Base-by-base conservation (phyloP, 2,329 filamentous ascomycete species). In the Aspergillus luchuensis region DNA sequence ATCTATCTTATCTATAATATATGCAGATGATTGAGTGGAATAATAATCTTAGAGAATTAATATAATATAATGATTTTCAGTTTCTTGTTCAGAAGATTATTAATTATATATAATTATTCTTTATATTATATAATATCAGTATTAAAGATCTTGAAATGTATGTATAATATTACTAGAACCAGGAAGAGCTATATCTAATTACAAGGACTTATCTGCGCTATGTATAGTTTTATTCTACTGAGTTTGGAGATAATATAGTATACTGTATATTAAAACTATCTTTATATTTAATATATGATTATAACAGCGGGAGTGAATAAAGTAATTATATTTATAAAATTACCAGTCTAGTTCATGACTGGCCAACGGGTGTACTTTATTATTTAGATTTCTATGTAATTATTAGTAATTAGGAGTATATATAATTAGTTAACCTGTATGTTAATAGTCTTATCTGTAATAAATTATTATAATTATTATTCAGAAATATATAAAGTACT, bases 21-120 rank as follows among this genome's bases (percentile, higher is more conserved):
- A 68, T 72, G 65, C 70, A 74, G 56, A 59, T 49, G 15, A 60
- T 70, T 10, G 47, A 21, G 5, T 73, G 71, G 70, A 61, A 71
- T 19, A 47, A 39, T 11, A 39, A 58, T 8, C 58, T 71, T 1
- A 57, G 62, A 8, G 19, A 61, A 17, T 25, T 67, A 4, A 38
- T 62, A 15, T 69, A 73, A 38, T 62, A 69, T 56, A 61, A 63
- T 38, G 61, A 60, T 17, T 71, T 67, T 49, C 39, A 38, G 25
- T n/a, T 49, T 13, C 23, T 66, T n/a, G 63, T 56, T n/a, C 39
- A 60, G 25, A 51, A 33, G 47, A 68, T 70, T 28, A 30, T 62
- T 4, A 15, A 58, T n/a, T 53, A 67, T 48, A 51, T 60, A 13
- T 38, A 41, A 17, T 52, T 23, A 17, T 67, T 68, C 39, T 57